Evolutionary conservation across 495 filamentous ascomycete species (phyloP).

Genomic region (Podospora appendiculata): DNA sequence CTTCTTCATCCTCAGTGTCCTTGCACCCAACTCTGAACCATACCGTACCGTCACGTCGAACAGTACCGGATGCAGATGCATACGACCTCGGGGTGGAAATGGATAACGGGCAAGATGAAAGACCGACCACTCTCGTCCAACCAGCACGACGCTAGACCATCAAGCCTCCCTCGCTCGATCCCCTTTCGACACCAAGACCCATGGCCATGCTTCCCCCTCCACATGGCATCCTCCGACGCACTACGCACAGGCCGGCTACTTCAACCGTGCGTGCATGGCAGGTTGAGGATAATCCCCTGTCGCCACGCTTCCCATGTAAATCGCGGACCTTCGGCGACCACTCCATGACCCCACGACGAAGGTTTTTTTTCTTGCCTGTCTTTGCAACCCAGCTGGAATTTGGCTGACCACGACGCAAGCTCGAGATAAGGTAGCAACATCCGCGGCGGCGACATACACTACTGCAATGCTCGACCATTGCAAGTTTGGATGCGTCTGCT

Average conservation of each 20-base stretch:
- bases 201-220: conserved; percentile 8
- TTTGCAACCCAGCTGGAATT: background rate
- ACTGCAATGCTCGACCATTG: too few species aligned
- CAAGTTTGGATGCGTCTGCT: too few species aligned
- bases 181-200: background rate
- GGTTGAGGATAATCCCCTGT: conserved; percentile 16
- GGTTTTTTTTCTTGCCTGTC: background rate
- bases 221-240: conserved; percentile 12
- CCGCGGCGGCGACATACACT: too few species aligned
- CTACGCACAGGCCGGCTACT: conserved; percentile 12
- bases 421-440: too few species aligned
- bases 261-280: conserved; percentile 12
- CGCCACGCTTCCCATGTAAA: conserved; percentile 9
- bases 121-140: too few species aligned
- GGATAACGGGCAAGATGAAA: too few species aligned
- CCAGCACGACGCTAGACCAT: background rate
- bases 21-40: too few species aligned
- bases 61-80: too few species aligned
- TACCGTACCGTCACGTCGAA: too few species aligned
- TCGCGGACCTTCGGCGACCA: background rate
- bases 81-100: too few species aligned
- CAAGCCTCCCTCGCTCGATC: background rate
- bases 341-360: background rate
- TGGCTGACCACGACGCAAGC: background rate
- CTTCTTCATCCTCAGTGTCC: too few species aligned